Evolutionary conservation across 208 protist genomes (phyloP), one percentile per base, ranked within the genome.

Genomic region (Herpetomonas tarakana): DNA sequence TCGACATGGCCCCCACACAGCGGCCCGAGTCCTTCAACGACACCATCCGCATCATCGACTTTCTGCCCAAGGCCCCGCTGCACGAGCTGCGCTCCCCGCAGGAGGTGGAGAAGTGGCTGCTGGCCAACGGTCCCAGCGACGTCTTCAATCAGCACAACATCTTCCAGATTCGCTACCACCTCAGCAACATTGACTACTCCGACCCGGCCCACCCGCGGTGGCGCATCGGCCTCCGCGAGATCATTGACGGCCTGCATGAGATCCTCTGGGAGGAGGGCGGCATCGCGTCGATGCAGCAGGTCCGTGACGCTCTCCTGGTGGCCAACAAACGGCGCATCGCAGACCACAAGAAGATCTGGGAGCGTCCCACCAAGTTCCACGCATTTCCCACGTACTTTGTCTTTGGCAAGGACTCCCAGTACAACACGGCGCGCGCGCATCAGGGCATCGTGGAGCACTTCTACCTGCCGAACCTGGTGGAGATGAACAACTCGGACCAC

Each of bases 31-130:
- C 68, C 7, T 83, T 83, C 49, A 56, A 74, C 26, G 51, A 75
- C 16, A 78, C 65, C 4, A 76, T 70, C 31, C 62, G 57, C 27
- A 68, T 69, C 29, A 71, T 83, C 16, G 45, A 68, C 35, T 70
- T 70, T 35, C 68, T 83, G 25, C 52, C 53, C 26, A 26, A 62
- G 14, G 53, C 78, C 19, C 76, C 76, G 11, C 62, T 78, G 24
- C 52, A 52, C 22, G 22, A 25, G 39, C 35, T 76, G 4, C 44
- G 63, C 30, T 55, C 62, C 12, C 52, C 53, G 14, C 50, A 50
- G 16, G 72, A 61, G 39, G 73, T 70, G 52, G 77, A 84, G 59
- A 29, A 52, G 45, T 79, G 77, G 77, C 58, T 84, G 47, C 52
- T 73, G 53, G 41, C 68, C 52, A 22, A 80, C 52, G 72, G 68